phyloP scores from a whole-genome alignment of 441 rosid species.

The Gossypium aridum region DNA sequence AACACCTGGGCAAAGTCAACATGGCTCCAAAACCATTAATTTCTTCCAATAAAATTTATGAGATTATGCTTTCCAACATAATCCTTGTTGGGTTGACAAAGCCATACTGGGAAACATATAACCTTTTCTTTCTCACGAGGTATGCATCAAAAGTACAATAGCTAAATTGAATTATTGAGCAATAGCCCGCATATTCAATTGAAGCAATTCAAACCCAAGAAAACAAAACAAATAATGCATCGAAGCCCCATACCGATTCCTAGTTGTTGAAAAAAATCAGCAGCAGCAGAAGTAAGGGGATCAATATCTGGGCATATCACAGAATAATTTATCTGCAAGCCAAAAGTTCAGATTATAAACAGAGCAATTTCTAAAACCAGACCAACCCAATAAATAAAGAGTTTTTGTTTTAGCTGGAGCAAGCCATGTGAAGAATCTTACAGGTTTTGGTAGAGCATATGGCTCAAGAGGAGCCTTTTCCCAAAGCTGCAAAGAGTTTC shows the following conservation, averaged over 20 bases:
- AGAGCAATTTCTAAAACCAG: conserved; percentile 1
- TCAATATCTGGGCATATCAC: conserved; percentile 98
- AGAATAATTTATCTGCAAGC: conserved; percentile 67
- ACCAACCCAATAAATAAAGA: not conserved
- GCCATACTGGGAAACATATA: not conserved
- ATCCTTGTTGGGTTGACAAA: conserved; percentile 4
- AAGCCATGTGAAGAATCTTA: conserved; percentile 32
- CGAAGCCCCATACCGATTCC: conserved; percentile 55
- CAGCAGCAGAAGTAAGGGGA: conserved; percentile 88
- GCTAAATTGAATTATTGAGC: not conserved
- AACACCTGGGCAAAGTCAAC: not conserved
- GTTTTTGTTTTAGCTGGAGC: not conserved
- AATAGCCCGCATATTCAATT: not conserved
- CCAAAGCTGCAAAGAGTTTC: conserved; percentile 85
- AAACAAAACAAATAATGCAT: not conserved
- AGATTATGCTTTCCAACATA: not conserved
- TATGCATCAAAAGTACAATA: not conserved
- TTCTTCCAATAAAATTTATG: not conserved
- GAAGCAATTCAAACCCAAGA: not conserved
- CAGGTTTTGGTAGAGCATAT: conserved; percentile 83
- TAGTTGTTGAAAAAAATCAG: conserved; percentile 97
- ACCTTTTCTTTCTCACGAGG: not conserved
- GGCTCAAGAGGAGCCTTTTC: conserved; percentile 99
- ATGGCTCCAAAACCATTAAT: not conserved
- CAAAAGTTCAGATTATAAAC: conserved; percentile 18